Base-by-base conservation (phyloP, 345 rosid genomes). In the Lumnitzera racemosa region DNA sequence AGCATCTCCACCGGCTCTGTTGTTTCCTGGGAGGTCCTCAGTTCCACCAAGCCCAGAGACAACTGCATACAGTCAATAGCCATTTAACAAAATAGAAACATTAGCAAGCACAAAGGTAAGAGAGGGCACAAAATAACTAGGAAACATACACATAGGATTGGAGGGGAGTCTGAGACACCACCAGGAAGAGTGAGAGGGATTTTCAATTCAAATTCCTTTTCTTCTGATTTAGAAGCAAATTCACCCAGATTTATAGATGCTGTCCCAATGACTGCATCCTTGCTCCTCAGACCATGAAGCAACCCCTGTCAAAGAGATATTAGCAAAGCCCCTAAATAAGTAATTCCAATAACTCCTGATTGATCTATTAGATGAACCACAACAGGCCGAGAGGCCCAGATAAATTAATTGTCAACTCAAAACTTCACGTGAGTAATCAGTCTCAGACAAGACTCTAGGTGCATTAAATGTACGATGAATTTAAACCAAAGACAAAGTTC, bases 41-140 rank as follows among this genome's bases (percentile, higher is more conserved):
- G 63, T 72, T 94, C 90, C 82, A 84, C 61, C 49, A 90, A 62
- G 73, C 80, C 78, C 47, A 94, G 78, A 47, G 87, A 87, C 64
- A 94, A 71, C 99, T 94, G 76, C 61, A 74, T 31, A 64, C 46
- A 29, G 46, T 59, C 6, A 20, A 49, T 50, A 47, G 10, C 46
- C 47, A 0, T 57, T 12, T 12, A 46, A 43, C 43, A 13, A n/a
- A 17, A 51, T 29, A 8, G 55, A 47, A 64, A 56, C 58, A 63
- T 25, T 57, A 58, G 36, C 46, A 46, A 11, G 14, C 2, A 13
- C 61, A 62, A 23, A 5, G 25, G 48, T 46, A 68, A 51, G 51
- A 15, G 20, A 17, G 2, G 31, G 46, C 41, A 53, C 62, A 16
- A 57, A 55, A 36, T 77, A 15, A 56, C 50, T 15, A 17, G 20